phyloP scores from a whole-genome alignment of 345 rosid species.

The Durio zibethinus region DNA sequence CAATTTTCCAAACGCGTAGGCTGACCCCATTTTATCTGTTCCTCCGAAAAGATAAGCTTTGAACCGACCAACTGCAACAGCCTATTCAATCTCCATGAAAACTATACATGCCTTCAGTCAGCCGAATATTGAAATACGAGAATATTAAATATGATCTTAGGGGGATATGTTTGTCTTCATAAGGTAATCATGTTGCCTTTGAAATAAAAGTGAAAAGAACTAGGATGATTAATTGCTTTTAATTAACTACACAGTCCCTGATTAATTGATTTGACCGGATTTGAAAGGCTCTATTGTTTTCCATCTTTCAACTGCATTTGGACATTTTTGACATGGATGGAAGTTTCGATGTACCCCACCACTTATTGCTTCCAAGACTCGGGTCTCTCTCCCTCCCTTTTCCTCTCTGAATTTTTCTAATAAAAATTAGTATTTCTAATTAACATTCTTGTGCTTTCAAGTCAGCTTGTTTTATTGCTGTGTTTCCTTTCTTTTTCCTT shows the following conservation, averaged over 20 bases:
- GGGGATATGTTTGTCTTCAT: neutral
- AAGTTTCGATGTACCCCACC: constrained; percentile 29
- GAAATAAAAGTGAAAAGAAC: neutral
- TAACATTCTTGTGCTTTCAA: too few species aligned
- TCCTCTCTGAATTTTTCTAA: too few species aligned
- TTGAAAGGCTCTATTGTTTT: constrained; percentile 19
- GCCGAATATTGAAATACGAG: neutral
- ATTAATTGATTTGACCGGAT: constrained; percentile 31
- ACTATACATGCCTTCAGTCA: neutral
- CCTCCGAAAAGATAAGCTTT: neutral
- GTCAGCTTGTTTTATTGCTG: too few species aligned
- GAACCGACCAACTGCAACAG: constrained; percentile 11
- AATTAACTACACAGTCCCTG: too few species aligned
- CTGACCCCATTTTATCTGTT: neutral
- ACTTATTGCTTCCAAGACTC: constrained; percentile 34
- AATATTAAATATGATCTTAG: neutral
- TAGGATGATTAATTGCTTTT: too few species aligned
- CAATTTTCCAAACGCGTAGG: neutral
- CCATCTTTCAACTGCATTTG: constrained; percentile 15
- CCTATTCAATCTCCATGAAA: neutral
- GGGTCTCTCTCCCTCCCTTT: neutral
- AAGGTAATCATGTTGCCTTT: constrained; percentile 12
- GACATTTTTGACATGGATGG: constrained; percentile 29
- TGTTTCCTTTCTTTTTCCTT: neutral
- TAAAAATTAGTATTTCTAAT: too few species aligned